Base-by-base conservation (phyloP, 129 eudicot genomes). In the sunflower (Helianthus annuus) region DNA sequence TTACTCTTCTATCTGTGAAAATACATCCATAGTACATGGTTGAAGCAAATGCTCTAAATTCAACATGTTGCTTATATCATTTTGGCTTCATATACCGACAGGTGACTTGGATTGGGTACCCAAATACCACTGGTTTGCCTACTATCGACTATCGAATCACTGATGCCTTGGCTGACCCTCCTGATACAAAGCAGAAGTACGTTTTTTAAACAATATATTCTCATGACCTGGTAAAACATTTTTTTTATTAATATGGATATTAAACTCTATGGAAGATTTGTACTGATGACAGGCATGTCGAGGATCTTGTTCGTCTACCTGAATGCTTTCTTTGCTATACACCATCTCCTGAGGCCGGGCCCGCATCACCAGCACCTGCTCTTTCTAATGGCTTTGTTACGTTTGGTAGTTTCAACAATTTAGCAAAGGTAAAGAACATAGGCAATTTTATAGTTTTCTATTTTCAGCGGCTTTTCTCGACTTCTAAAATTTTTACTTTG, bases 81-180 rank as follows among this genome's bases (percentile, higher is more conserved):
- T 83, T 61, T 77, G 80, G 64, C 83, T 83, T 83, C 65, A 42
- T 75, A 56, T 14, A 32, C 49, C 69, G 49, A 46, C 59, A 93
- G 98, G 98, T 93, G 74, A 93, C 98, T 39, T 93, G 97, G 98
- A 90, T 93, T 80, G 98, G 98, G 49, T 93, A 90, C 83, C 98
- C 97, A 36, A 93, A 93, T 71, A 93, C 98, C 49, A 93, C 97
- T 82, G 97, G 98, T 52, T 87, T 90, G 83, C 97, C 97, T n/a
- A 71, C 91, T 64, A 93, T 93, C 69, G 98, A 93, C 75, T 93
- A 90, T 78, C 78, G 98, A 68, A 93, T 93, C 67, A 80, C 98
- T 36, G 98, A 93, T 80, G 75, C 98, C 13, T 74, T 90, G 71
- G 93, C 98, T 76, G 98, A 93, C 81, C 92, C 97, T 57, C 90